phyloP scores from a whole-genome alignment of 345 rosid genomes.

The Linum tenue region DNA sequence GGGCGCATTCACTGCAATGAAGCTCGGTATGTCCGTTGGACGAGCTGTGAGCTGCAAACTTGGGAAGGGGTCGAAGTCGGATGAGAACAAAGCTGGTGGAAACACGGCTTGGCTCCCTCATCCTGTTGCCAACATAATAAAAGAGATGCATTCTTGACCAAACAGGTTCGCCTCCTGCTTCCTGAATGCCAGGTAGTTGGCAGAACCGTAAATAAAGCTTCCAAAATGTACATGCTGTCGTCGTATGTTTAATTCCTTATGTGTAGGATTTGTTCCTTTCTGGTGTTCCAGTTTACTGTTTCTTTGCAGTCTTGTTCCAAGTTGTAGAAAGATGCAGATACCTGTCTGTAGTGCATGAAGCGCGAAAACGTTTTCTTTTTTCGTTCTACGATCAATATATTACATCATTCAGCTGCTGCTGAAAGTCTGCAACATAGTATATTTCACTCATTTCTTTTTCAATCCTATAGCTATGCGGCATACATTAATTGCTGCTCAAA shows the following conservation, averaged over 20 bases:
- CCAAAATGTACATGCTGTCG: background rate
- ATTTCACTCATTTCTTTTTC: too few relatives aligned
- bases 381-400: background rate
- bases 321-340: too few relatives aligned
- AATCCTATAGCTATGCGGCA: slow-evolving; percentile 5
- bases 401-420: background rate
- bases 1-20: slow-evolving; percentile 27
- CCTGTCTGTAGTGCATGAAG: too few relatives aligned
- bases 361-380: background rate
- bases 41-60: slow-evolving; percentile 18
- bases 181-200: background rate
- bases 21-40: slow-evolving; percentile 30
- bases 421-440: background rate
- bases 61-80: slow-evolving; percentile 16
- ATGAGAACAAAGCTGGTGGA: slow-evolving; percentile 16
- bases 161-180: background rate
- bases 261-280: background rate
- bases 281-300: background rate
- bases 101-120: slow-evolving; percentile 37
- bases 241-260: background rate
- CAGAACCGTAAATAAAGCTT: background rate
- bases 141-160: slow-evolving; percentile 10
- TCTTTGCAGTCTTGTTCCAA: too few relatives aligned
- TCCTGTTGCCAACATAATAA: slow-evolving; percentile 33
- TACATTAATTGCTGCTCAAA: slow-evolving; percentile 1